These are phyloP conservation scores for Durio zibethinus DNA, from an alignment of 345 rosid species.

Conservation along the genomic window DNA sequence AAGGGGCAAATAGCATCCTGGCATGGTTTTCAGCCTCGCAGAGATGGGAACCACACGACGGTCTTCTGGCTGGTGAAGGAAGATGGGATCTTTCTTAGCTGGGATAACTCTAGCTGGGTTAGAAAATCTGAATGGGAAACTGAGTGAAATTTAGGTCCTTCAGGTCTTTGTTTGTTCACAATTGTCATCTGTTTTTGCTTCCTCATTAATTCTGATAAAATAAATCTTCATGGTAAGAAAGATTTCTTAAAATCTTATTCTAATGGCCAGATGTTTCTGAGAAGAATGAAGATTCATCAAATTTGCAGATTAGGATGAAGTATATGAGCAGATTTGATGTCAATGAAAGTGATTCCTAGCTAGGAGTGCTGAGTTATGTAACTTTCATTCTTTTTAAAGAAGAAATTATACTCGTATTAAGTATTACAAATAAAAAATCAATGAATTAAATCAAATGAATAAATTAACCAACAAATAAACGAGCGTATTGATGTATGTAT, in stretches of 20 bases:
- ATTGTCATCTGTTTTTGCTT: background rate
- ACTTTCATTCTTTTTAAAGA: too few species aligned
- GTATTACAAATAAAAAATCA: too few species aligned
- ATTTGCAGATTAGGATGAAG: background rate
- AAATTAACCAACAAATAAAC: too few species aligned
- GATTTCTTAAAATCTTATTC: background rate
- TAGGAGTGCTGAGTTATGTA: too few species aligned
- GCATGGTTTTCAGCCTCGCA: slow-evolving; percentile 22
- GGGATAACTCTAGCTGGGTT: slow-evolving; percentile 31
- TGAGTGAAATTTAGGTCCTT: slow-evolving; percentile 17
- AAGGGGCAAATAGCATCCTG: background rate
- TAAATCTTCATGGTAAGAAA: background rate
- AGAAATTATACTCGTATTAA: too few species aligned
- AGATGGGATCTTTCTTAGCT: slow-evolving; percentile 23
- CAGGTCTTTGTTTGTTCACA: background rate
- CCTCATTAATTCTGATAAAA: background rate
- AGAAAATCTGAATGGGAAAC: slow-evolving; percentile 23
- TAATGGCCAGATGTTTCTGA: background rate
- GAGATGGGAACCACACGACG: slow-evolving; percentile 10
- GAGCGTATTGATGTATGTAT: too few species aligned
- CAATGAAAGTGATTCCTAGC: background rate
- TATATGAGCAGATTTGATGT: background rate
- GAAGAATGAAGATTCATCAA: background rate
- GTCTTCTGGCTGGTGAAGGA: slow-evolving; percentile 24
- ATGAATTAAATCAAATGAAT: too few species aligned